These are phyloP conservation scores for Ascochyta koolunga DNA, from an alignment of 2,329 filamentous ascomycete genomes.

Conservation along the genomic window DNA sequence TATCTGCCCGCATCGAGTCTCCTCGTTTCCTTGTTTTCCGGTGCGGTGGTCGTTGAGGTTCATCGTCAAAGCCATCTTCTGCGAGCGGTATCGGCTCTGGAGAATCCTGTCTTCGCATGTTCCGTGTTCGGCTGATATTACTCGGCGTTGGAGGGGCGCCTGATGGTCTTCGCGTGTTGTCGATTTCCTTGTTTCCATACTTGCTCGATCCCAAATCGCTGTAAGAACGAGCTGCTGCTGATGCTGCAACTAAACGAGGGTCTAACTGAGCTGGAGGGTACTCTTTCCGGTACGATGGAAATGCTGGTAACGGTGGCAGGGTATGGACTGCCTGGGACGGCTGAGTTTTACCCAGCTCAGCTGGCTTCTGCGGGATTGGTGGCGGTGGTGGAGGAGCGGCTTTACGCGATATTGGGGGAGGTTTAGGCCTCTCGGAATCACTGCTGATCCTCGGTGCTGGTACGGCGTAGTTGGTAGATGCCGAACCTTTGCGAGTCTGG, in stretches of 20 bases:
- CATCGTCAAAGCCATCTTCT: constrained; percentile 27
- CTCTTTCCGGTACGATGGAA: constrained; percentile 57
- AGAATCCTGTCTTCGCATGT: constrained; percentile 22
- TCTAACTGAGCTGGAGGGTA: constrained; percentile 47
- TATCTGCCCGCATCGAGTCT: constrained; percentile 39
- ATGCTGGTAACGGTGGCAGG: constrained; percentile 14
- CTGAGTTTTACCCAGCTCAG: constrained; percentile 16
- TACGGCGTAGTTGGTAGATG: constrained; percentile 22
- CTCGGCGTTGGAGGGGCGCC: constrained; percentile 8
- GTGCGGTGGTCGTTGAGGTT: constrained; percentile 28
- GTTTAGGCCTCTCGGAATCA: constrained; percentile 22
- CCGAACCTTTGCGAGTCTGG: constrained; percentile 27
- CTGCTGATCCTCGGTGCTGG: constrained; percentile 19
- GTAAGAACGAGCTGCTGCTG: constrained; percentile 42
- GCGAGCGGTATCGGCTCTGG: constrained; percentile 29
- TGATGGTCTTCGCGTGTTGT: constrained; percentile 10
- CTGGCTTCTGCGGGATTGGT: constrained; percentile 30
- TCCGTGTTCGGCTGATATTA: constrained; percentile 26
- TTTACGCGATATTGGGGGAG: constrained; percentile 14
- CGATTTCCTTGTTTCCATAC: constrained; percentile 10
- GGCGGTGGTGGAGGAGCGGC: constrained; percentile 19
- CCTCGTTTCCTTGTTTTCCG: constrained; percentile 38
- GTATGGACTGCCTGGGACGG: constrained; percentile 13
- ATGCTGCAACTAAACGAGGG: constrained; percentile 34
- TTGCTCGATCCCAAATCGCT: constrained; percentile 30